phyloP scores from a whole-genome alignment of 257 asterid species.

The Anisodus tanguticus region DNA sequence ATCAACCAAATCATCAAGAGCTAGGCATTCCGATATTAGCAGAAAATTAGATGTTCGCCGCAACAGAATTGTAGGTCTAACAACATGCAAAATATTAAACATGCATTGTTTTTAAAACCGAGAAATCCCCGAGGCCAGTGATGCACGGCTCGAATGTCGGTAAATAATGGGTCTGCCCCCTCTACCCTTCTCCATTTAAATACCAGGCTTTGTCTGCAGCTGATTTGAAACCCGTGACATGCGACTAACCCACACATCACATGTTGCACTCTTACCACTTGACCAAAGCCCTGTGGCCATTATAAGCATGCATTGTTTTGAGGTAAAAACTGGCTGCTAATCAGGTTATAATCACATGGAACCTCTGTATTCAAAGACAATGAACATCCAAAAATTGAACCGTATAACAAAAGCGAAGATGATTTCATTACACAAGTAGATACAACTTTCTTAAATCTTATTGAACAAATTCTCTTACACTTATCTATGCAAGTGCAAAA shows the following conservation, averaged over 20 bases:
- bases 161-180: not conserved
- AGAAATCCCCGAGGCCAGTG: not conserved
- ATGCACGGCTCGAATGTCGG: not conserved
- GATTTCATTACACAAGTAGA: conserved; percentile 9
- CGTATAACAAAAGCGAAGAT: not conserved
- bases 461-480: conserved; percentile 15
- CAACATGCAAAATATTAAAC: not conserved
- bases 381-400: not conserved
- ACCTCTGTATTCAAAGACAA: not conserved
- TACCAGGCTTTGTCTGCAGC: not conserved
- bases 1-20: conserved; percentile 22
- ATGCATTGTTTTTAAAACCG: not conserved
- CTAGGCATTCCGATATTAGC: conserved; percentile 9
- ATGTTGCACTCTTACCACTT: not conserved
- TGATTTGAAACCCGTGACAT: conserved; percentile 11
- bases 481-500: not conserved
- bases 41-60: not conserved
- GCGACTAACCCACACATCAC: not conserved
- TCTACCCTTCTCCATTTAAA: conserved; percentile 14
- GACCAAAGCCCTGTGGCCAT: not conserved
- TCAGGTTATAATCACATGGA: not conserved
- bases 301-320: not conserved
- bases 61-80: not conserved
- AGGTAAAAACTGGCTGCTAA: conserved; percentile 7
- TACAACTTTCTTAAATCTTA: not conserved